Percentiles rank a stretch among this genome's conserved stretches.
These are phyloP conservation scores for Elymus sibiricus DNA, from an alignment of 176 grass and related monocot species.

Conservation along the genomic window DNA sequence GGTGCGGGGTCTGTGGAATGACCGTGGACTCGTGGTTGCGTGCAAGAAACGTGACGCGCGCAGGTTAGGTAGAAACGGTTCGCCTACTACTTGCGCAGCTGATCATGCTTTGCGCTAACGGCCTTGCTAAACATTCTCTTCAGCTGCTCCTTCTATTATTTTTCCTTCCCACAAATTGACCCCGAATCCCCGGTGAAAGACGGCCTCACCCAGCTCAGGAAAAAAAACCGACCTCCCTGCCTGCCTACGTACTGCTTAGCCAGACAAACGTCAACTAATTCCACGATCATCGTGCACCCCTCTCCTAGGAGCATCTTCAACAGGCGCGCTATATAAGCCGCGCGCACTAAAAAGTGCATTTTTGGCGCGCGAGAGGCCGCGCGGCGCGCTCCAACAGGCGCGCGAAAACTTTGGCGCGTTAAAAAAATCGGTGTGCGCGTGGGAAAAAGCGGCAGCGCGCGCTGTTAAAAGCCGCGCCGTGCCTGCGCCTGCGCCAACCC, in stretches of 20 bases:
- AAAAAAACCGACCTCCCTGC: background rate
- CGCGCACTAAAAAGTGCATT: too few relatives aligned
- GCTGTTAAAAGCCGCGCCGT: too few relatives aligned
- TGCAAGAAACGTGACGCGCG: background rate
- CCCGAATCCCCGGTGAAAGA: background rate
- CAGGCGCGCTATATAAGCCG: too few relatives aligned
- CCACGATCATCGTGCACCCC: background rate
- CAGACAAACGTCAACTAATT: background rate
- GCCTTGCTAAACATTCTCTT: background rate
- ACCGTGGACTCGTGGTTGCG: background rate
- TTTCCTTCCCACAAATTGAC: background rate
- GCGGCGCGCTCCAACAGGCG: too few relatives aligned
- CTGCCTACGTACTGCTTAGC: conserved; percentile 21
- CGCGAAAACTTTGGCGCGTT: too few relatives aligned
- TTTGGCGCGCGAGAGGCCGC: too few relatives aligned
- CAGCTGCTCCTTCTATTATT: too few relatives aligned
- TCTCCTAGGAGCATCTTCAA: too few relatives aligned
- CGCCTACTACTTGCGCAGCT: background rate
- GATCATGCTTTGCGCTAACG: background rate
- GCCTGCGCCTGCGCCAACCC: too few relatives aligned
- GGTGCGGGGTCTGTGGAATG: background rate
- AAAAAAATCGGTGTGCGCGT: too few relatives aligned
- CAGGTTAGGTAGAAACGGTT: background rate
- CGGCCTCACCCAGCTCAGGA: too few relatives aligned
- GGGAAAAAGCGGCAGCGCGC: too few relatives aligned